phyloP scores from a whole-genome alignment of 306 rosid genomes.

The Pterocarpus macrocarpus region DNA sequence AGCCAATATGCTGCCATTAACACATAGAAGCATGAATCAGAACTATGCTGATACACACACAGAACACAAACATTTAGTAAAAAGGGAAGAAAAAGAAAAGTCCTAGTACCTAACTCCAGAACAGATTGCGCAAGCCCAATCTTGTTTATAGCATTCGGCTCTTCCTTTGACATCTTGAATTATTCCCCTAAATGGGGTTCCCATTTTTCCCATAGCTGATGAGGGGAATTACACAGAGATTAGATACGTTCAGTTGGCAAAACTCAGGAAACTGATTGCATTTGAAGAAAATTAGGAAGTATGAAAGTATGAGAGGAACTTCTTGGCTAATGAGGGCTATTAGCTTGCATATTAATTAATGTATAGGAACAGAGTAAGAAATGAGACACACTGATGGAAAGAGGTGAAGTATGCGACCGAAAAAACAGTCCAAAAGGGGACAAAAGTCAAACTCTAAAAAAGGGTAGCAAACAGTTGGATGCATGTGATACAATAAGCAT shows the following conservation, averaged over 20 bases:
- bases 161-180: constrained; percentile 78
- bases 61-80: background rate
- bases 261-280: background rate
- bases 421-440: constrained; percentile 25
- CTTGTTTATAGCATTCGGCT: constrained; percentile 75
- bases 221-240: constrained; percentile 18
- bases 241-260: constrained; percentile 30
- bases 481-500: constrained; percentile 47
- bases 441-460: constrained; percentile 43
- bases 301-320: background rate
- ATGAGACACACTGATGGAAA: background rate
- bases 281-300: background rate
- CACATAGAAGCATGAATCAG: constrained; percentile 19
- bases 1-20: constrained; percentile 74
- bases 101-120: constrained; percentile 68
- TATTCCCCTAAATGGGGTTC: constrained; percentile 69
- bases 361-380: constrained; percentile 18
- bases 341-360: background rate
- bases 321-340: background rate
- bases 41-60: constrained; percentile 2
- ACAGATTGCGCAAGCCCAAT: constrained; percentile 68
- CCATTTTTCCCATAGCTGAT: constrained; percentile 57
- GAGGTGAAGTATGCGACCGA: background rate
- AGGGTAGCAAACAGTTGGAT: constrained; percentile 38
- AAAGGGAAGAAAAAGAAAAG: background rate